These are phyloP conservation scores for Phyllosticta citribraziliensis DNA, from an alignment of 2,329 filamentous ascomycete species.

Conservation along the genomic window DNA sequence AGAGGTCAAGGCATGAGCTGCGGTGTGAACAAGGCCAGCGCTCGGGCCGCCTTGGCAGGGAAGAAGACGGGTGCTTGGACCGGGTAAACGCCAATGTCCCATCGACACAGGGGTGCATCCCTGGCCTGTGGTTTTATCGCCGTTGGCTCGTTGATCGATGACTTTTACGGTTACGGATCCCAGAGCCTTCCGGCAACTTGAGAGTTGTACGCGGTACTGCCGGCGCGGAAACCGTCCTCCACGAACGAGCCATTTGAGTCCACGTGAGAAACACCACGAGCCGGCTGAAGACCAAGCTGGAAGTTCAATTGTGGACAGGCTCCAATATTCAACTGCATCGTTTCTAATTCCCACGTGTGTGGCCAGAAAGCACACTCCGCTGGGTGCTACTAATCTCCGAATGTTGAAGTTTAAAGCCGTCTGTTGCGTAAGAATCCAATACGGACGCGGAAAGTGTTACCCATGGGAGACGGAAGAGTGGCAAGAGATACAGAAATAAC, in stretches of 20 bases:
- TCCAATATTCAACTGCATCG: not conserved
- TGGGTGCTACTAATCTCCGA: not conserved
- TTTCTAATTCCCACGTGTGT: not conserved
- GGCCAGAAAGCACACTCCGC: not conserved
- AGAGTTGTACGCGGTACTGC: not conserved
- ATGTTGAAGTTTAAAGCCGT: not conserved
- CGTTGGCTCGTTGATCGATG: not conserved
- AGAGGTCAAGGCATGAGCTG: not conserved
- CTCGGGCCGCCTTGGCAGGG: not conserved
- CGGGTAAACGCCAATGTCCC: not conserved
- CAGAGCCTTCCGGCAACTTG: not conserved
- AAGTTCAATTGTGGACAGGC: not conserved
- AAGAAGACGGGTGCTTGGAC: not conserved
- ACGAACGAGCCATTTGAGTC: not conserved
- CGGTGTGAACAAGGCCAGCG: constrained; percentile 1
- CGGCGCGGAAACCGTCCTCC: not conserved
- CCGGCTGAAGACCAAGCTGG: not conserved
- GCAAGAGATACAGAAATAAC: not conserved
- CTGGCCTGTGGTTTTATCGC: not conserved
- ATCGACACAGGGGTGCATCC: not conserved
- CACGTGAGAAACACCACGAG: not conserved
- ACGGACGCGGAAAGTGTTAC: not conserved
- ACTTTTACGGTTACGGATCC: not conserved
- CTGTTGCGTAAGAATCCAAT: not conserved
- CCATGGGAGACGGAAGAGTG: not conserved